These are phyloP conservation scores for Podaxis mareebaensis DNA, from an alignment of 768 basidiomycete genomes.

Conservation along the genomic window DNA sequence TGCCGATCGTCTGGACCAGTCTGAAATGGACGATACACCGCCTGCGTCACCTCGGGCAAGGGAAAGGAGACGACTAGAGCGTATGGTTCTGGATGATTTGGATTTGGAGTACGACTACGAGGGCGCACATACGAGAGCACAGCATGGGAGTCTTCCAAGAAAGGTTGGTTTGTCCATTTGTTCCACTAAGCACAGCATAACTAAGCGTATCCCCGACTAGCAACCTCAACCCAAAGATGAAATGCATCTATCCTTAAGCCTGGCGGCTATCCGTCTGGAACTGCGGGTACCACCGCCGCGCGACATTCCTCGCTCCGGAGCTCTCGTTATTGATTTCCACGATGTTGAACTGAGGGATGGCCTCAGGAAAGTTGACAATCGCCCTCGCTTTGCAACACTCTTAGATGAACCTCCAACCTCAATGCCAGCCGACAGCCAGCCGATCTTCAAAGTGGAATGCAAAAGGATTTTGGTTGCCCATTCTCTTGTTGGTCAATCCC, in stretches of 20 bases:
- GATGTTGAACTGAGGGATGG: constrained; percentile 33
- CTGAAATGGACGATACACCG: constrained; percentile 31
- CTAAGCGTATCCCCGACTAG: background rate
- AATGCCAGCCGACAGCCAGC: background rate
- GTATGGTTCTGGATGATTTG: constrained; percentile 58
- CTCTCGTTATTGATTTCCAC: constrained; percentile 64
- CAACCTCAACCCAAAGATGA: background rate
- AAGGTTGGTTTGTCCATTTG: background rate
- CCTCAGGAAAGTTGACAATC: constrained; percentile 17
- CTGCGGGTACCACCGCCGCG: constrained; percentile 65
- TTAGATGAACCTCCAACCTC: background rate
- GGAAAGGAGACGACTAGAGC: constrained; percentile 45
- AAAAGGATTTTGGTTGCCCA: constrained; percentile 51
- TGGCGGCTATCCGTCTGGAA: constrained; percentile 65
- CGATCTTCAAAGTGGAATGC: constrained; percentile 31
- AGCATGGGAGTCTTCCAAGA: background rate
- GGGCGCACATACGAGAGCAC: constrained; percentile 5
- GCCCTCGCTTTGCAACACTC: constrained; percentile 29
- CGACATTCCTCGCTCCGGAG: constrained; percentile 60
- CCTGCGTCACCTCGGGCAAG: constrained; percentile 36
- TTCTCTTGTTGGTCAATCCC: constrained; percentile 28
- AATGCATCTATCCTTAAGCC: constrained; percentile 31
- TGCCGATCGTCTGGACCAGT: background rate
- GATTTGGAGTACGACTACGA: constrained; percentile 53
- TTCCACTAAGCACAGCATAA: too few species aligned